phyloP scores from a whole-genome alignment of 495 filamentous ascomycete genomes.

The Polyplosphaeria fusca region DNA sequence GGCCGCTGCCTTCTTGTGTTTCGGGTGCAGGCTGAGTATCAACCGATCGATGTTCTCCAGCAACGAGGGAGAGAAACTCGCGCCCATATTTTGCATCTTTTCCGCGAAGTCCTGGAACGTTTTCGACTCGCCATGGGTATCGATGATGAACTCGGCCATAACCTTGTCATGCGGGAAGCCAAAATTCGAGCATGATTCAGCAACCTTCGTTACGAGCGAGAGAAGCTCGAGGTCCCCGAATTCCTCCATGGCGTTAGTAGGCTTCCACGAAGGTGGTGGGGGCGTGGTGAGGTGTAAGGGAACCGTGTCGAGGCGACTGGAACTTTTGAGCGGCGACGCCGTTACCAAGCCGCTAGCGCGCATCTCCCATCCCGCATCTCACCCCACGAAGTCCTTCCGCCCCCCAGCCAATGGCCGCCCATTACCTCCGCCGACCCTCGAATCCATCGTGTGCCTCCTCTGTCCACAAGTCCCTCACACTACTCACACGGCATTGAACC shows the following conservation, averaged over 20 bases:
- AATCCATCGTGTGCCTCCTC: too few relatives aligned
- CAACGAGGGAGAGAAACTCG: slow-evolving; percentile 83
- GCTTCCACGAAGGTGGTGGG: too few relatives aligned
- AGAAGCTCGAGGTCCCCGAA: slow-evolving; percentile 84
- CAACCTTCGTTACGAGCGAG: slow-evolving; percentile 88
- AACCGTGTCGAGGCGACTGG: too few relatives aligned
- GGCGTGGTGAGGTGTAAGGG: too few relatives aligned
- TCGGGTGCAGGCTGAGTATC: slow-evolving; percentile 85
- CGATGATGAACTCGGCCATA: slow-evolving; percentile 89
- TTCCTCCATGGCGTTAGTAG: slow-evolving; percentile 68
- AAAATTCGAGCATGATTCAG: slow-evolving; percentile 87
- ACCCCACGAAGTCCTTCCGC: too few relatives aligned
- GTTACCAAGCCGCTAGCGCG: too few relatives aligned
- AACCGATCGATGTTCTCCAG: slow-evolving; percentile 87
- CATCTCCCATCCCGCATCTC: too few relatives aligned
- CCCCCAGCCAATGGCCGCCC: too few relatives aligned
- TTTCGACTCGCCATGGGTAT: slow-evolving; percentile 72
- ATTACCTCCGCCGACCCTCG: too few relatives aligned
- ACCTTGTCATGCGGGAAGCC: slow-evolving; percentile 88
- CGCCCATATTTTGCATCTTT: slow-evolving; percentile 67
- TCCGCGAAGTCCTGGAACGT: slow-evolving; percentile 67
- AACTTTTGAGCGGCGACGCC: too few relatives aligned
- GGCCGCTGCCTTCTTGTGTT: slow-evolving; percentile 62
- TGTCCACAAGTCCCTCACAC: too few relatives aligned
- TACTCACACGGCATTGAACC: too few relatives aligned